Evolutionary conservation across 2,329 filamentous ascomycete species (phyloP), one percentile per base, ranked within the genome.

Genomic region (Aspergillus sp.): DNA sequence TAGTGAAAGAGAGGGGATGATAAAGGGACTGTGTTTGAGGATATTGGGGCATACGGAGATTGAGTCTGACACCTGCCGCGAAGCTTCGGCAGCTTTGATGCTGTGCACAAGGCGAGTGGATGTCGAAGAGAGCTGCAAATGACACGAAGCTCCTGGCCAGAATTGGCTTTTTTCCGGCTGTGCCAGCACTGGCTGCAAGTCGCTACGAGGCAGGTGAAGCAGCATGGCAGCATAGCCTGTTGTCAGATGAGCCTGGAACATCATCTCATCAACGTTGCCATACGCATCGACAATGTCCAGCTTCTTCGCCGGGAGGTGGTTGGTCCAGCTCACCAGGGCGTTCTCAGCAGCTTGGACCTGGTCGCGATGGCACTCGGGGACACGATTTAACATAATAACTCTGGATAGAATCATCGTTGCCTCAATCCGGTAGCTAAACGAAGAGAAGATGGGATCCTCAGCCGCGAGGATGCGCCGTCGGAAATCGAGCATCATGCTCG

Each of bases 371-470:
- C 68, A 67, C 39, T 75, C 74, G 9, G 67, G 70, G n/a, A 75
- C 59, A 19, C 70, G 63, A 45, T 74, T 74, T 6, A 78, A 37
- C 21, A 73, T 65, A 53, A 96, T 85, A 55, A 95, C 87, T 60
- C 87, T 84, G 11, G 88, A 90, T 0, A 96, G 77, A 62, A 93
- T 93, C 1, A 88, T 84, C 9, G 87, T 85, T 0, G 90, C 90
- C 41, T 92, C 88, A 50, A 96, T 89, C 7, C 90, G 87, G 72
- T 95, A 96, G 5, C 90, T 84, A 69, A 90, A 93, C 0, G 91
- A 96, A 0, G 91, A 93, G 72, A 91, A 96, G 23, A 40, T 39
- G 9, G 47, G 44, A 35, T 88, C 85, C 6, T 86, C 85, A 1
- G 83, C 82, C 63, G 66, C 61, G 37, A 93, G 91, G 15, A 90